These are phyloP conservation scores for Verticillium nonalfalfae DNA, from an alignment of 2,329 filamentous ascomycete genomes.

Conservation along the genomic window DNA sequence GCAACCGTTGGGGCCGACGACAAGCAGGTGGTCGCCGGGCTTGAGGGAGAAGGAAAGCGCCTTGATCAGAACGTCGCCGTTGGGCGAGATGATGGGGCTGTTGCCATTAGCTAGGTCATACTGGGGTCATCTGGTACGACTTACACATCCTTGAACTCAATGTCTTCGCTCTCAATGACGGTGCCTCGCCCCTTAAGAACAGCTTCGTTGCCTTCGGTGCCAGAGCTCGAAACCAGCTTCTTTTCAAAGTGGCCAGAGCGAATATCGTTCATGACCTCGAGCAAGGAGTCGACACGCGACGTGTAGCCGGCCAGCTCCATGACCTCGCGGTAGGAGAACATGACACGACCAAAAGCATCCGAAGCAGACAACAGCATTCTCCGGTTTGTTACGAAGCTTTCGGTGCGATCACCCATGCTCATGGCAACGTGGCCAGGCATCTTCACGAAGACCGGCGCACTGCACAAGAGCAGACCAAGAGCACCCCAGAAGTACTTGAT, in stretches of 20 bases:
- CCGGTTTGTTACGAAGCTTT: slow-evolving; percentile 87
- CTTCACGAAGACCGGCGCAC: slow-evolving; percentile 92
- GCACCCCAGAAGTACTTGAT: slow-evolving; percentile 99
- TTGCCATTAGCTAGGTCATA: slow-evolving; percentile 11
- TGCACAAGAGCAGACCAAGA: slow-evolving; percentile 83
- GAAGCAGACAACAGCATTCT: slow-evolving; percentile 88
- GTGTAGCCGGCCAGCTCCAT: slow-evolving; percentile 96
- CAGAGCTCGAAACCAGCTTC: slow-evolving; percentile 86
- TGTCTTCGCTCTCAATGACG: slow-evolving; percentile 75
- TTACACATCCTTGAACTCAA: slow-evolving; percentile 77
- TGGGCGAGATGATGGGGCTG: slow-evolving; percentile 88
- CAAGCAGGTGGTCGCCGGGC: slow-evolving; percentile 83
- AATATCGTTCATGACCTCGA: slow-evolving; percentile 94
- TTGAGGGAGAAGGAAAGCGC: slow-evolving; percentile 82
- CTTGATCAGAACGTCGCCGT: slow-evolving; percentile 85
- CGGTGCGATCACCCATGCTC: slow-evolving; percentile 65
- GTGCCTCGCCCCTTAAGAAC: slow-evolving; percentile 77
- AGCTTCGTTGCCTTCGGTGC: slow-evolving; percentile 73
- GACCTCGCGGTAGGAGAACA: slow-evolving; percentile 98
- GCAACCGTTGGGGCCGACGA: slow-evolving; percentile 94
- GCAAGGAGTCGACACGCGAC: slow-evolving; percentile 78
- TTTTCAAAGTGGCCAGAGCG: slow-evolving; percentile 89
- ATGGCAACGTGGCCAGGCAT: slow-evolving; percentile 62
- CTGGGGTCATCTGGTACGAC: slow-evolving; percentile 16
- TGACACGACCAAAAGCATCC: slow-evolving; percentile 89